These are phyloP conservation scores for Macrocybe gigantea DNA, from an alignment of 768 basidiomycete species.

Conservation along the genomic window DNA sequence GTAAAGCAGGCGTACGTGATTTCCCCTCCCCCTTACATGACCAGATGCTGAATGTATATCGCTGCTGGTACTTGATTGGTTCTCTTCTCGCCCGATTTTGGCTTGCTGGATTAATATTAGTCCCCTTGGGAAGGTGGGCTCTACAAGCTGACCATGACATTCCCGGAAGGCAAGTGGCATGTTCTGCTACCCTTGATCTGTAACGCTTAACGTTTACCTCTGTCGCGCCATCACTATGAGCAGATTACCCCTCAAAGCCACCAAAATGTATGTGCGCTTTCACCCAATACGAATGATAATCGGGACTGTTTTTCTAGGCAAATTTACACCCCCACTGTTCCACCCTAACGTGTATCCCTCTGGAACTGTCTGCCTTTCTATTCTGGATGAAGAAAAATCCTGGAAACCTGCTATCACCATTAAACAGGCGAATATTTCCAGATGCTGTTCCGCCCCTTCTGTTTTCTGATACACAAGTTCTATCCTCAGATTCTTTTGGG, in stretches of 20 bases:
- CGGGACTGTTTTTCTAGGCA: conserved; percentile 40
- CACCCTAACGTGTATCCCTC: conserved; percentile 99
- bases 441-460: not conserved
- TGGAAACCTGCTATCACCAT: conserved; percentile 99
- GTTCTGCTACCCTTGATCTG: not conserved
- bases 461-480: not conserved
- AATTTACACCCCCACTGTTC: conserved; percentile 93
- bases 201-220: conserved; percentile 1
- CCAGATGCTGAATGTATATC: conserved; percentile 9
- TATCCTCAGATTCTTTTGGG: conserved; percentile 79
- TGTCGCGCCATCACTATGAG: not conserved
- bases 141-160: conserved; percentile 89
- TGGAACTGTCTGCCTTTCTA: conserved; percentile 96
- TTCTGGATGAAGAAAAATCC: conserved; percentile 96
- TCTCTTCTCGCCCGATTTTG: conserved; percentile 3
- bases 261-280: conserved; percentile 68
- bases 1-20: conserved; percentile 72
- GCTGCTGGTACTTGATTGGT: conserved; percentile 1
- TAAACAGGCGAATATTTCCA: conserved; percentile 69
- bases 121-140: conserved; percentile 97
- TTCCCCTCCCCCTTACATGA: not conserved
- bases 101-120: conserved; percentile 34
- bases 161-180: conserved; percentile 82
- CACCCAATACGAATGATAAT: not conserved
- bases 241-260: conserved; percentile 93